Conservation (phyloP, 2,329 filamentous ascomycete species). For the Fusarium avenaceum region DNA sequence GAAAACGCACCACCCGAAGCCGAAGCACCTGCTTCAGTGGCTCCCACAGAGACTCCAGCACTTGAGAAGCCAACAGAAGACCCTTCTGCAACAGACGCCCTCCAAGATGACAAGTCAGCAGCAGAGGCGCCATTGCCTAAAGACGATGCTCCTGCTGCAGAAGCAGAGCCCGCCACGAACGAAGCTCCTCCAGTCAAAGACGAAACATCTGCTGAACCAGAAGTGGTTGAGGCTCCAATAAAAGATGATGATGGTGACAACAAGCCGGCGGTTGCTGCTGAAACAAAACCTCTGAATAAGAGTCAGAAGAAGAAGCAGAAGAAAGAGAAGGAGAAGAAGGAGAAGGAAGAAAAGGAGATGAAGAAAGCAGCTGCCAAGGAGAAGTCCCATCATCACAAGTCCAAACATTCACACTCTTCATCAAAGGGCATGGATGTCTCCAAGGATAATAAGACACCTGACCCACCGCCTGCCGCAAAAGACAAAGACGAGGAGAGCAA, state of each 20-base stretch:
- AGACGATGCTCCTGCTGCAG: constrained; percentile 1
- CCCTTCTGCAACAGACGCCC: background rate
- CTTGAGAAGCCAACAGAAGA: constrained; percentile 15
- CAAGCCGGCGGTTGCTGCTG: constrained; percentile 16
- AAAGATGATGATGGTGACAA: constrained; percentile 32
- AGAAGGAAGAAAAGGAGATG: constrained; percentile 52
- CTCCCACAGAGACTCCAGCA: constrained; percentile 2
- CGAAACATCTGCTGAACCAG: constrained; percentile 6
- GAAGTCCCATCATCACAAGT: constrained; percentile 40
- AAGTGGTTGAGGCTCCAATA: constrained; percentile 1
- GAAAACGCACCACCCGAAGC: background rate
- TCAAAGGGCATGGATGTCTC: constrained; percentile 20
- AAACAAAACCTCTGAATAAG: constrained; percentile 40
- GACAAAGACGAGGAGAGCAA: constrained; percentile 18
- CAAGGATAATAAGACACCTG: constrained; percentile 17
- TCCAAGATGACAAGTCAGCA: background rate
- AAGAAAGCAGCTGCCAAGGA: constrained; percentile 41
- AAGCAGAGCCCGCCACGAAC: constrained; percentile 9
- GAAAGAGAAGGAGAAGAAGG: constrained; percentile 66
- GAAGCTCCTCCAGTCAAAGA: constrained; percentile 10
- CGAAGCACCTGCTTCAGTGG: constrained; percentile 11
- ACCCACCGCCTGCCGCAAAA: constrained; percentile 1
- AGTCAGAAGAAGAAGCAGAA: constrained; percentile 45
- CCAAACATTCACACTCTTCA: constrained; percentile 38
- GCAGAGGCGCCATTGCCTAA: constrained; percentile 9